phyloP scores from a whole-genome alignment of 2,329 filamentous ascomycete species.

The Ascochyta viciae-villosae region DNA sequence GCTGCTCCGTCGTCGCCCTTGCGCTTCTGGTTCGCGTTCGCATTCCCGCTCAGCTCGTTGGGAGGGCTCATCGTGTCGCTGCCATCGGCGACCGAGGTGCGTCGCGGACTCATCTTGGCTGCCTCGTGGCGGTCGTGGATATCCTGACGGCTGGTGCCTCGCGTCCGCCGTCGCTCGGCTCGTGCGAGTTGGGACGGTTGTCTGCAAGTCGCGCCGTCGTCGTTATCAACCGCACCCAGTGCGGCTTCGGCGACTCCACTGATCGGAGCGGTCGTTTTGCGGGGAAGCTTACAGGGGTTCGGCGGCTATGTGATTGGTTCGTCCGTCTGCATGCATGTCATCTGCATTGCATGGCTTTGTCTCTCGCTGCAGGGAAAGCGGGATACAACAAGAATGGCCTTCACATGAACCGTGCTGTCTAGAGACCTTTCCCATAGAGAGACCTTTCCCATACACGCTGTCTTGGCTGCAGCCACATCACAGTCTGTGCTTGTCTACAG shows the following conservation, averaged over 20 bases:
- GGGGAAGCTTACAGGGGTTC: conserved; percentile 5
- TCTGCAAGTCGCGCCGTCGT: neutral
- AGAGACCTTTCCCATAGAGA: too few species aligned
- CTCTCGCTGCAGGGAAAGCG: too few species aligned
- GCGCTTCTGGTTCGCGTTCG: conserved; percentile 51
- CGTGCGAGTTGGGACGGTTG: neutral
- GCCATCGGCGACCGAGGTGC: conserved; percentile 23
- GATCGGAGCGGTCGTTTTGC: conserved; percentile 16
- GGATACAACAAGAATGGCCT: too few species aligned
- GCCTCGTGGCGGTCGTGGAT: neutral
- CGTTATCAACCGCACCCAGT: neutral
- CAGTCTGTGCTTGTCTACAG: neutral
- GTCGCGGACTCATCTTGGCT: conserved; percentile 15
- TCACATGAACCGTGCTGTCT: too few species aligned
- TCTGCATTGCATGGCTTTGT: conserved; percentile 1
- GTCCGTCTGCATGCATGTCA: neutral
- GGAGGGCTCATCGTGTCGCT: conserved; percentile 46
- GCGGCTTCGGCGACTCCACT: conserved; percentile 11
- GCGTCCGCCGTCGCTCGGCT: conserved; percentile 3
- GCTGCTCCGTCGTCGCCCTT: conserved; percentile 53
- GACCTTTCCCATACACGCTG: too few species aligned
- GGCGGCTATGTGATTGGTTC: conserved; percentile 4
- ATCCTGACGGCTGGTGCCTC: neutral
- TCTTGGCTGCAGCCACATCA: too few species aligned
- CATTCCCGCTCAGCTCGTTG: conserved; percentile 29